Evolutionary conservation across 805 yeast genomes (phyloP).

Genomic region (Starmerella scarabaei): DNA sequence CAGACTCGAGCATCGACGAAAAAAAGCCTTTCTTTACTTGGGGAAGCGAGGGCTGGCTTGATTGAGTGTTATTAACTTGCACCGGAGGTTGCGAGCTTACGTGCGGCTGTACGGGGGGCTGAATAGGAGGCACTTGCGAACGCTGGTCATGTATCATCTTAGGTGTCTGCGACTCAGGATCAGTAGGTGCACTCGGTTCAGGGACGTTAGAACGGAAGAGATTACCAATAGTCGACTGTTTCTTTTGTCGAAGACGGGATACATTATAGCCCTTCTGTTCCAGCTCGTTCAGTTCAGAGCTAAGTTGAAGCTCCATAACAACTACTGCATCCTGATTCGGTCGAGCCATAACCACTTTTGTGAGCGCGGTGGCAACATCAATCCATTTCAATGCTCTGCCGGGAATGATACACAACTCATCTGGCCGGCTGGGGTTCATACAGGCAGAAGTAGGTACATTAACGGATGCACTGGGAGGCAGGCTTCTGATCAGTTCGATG

Average conservation of each 20-base stretch:
- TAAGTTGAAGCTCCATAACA: conserved; percentile 28
- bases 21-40: background rate
- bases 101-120: background rate
- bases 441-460: conserved; percentile 17
- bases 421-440: conserved; percentile 9
- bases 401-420: conserved; percentile 19
- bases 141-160: too few species aligned
- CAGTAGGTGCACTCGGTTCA: too few species aligned
- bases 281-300: conserved; percentile 23
- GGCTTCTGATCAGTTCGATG: conserved; percentile 22
- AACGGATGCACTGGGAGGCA: conserved; percentile 20
- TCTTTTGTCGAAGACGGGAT: conserved; percentile 22
- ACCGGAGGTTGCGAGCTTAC: background rate
- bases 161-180: too few species aligned
- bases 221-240: background rate
- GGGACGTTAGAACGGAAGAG: background rate
- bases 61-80: background rate
- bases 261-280: conserved; percentile 31
- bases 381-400: conserved; percentile 26
- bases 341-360: conserved; percentile 20
- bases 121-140: background rate
- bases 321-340: conserved; percentile 31
- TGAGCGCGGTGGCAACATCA: conserved; percentile 27
- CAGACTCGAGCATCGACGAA: too few species aligned
- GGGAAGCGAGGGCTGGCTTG: background rate